Evolutionary conservation across 2,329 filamentous ascomycete genomes (phyloP).

Genomic region (Nemania bipapillata): DNA sequence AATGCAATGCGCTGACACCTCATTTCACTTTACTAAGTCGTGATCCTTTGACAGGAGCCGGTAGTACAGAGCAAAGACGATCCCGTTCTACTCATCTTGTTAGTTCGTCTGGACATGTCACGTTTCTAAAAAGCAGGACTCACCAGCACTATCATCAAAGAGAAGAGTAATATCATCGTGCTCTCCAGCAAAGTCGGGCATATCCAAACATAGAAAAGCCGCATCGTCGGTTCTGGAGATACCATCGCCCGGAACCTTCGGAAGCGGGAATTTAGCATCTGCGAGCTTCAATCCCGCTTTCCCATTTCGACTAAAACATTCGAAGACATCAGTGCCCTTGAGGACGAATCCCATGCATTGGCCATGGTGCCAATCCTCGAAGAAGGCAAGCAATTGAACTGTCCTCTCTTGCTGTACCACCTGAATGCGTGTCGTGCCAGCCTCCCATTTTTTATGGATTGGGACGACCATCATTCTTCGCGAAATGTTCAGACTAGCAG

Average conservation of each 20-base stretch:
- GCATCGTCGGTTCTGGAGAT: conserved; percentile 67
- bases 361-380: conserved; percentile 86
- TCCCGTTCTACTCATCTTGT: conserved; percentile 62
- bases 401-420: conserved; percentile 80
- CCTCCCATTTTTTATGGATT: conserved; percentile 94
- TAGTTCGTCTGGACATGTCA: conserved; percentile 38
- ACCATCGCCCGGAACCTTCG: conserved; percentile 67
- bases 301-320: conserved; percentile 70
- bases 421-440: conserved; percentile 80
- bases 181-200: conserved; percentile 88
- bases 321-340: conserved; percentile 84
- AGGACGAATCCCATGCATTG: conserved; percentile 89
- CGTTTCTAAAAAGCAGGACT: conserved; percentile 53
- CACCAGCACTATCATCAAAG: conserved; percentile 83
- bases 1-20: conserved; percentile 36
- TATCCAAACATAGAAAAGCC: conserved; percentile 84
- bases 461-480: conserved; percentile 88
- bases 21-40: conserved; percentile 51
- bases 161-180: conserved; percentile 89
- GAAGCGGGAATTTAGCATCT: conserved; percentile 90
- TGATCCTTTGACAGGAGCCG: conserved; percentile 66
- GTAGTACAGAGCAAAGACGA: conserved; percentile 62
- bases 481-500: conserved; percentile 80
- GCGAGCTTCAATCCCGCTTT: conserved; percentile 82
- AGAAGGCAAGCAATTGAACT: conserved; percentile 83